Conservation (phyloP, 768 basidiomycete genomes). For the Guyanaporus albipodus region DNA sequence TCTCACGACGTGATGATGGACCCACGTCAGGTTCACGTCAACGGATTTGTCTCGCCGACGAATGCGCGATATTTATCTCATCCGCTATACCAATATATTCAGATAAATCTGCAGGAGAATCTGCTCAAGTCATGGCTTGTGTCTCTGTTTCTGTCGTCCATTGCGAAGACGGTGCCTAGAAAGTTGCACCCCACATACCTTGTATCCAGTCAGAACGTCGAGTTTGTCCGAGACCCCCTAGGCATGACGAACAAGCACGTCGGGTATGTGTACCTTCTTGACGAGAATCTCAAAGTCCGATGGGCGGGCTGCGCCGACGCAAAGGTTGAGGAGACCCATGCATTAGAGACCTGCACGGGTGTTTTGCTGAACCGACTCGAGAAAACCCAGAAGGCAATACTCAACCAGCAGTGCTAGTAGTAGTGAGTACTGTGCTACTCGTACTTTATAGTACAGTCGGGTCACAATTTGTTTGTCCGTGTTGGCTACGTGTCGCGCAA, state of each 20-base stretch:
- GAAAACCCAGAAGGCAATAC: conserved; percentile 16
- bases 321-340: conserved; percentile 62
- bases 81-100: conserved; percentile 66
- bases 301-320: conserved; percentile 94
- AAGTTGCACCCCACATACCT: conserved; percentile 69
- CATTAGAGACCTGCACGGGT: conserved; percentile 64
- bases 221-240: conserved; percentile 77
- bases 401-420: no score
- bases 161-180: conserved; percentile 63
- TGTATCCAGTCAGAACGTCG: conserved; percentile 79
- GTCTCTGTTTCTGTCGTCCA: conserved; percentile 71
- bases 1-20: background rate
- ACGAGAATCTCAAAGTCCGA: conserved; percentile 76
- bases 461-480: conserved; percentile 26
- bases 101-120: conserved; percentile 95
- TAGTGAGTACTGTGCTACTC: no score
- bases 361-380: conserved; percentile 62
- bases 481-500: conserved; percentile 27
- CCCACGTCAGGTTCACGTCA: conserved; percentile 62
- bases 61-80: conserved; percentile 48
- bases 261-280: conserved; percentile 90
- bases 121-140: conserved; percentile 88
- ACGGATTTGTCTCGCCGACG: conserved; percentile 62
- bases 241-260: conserved; percentile 88
- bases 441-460: background rate